Conservation (phyloP, 805 yeast genomes). For the Metschnikowia kofuensis region DNA sequence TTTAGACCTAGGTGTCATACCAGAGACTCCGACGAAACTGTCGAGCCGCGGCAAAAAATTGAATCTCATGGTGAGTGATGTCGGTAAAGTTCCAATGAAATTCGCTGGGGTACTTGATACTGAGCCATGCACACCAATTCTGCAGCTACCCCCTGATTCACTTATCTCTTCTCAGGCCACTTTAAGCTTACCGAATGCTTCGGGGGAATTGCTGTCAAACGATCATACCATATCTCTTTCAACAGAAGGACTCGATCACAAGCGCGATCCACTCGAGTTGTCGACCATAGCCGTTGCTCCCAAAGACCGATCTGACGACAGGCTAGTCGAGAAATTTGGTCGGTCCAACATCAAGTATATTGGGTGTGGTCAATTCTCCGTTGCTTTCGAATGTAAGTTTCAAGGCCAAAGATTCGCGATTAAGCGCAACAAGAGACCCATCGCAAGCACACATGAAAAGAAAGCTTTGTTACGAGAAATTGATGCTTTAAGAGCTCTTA, state of each 20-base stretch:
- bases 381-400: constrained; percentile 78
- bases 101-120: constrained; percentile 1
- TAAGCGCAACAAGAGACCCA: constrained; percentile 73
- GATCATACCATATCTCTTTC: constrained; percentile 13
- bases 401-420: constrained; percentile 76
- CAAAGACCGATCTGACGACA: constrained; percentile 35
- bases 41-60: constrained; percentile 13
- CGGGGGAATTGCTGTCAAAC: constrained; percentile 6
- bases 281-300: background rate
- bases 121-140: constrained; percentile 20
- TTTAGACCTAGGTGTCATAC: constrained; percentile 18
- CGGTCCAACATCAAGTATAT: constrained; percentile 57
- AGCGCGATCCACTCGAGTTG: constrained; percentile 2
- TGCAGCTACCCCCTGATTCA: constrained; percentile 20
- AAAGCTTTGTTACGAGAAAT: constrained; percentile 71
- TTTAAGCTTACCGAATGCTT: constrained; percentile 11
- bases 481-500: constrained; percentile 53
- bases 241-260: constrained; percentile 1
- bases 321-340: constrained; percentile 50
- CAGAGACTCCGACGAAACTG: constrained; percentile 40
- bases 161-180: constrained; percentile 23
- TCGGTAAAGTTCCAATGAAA: constrained; percentile 1
- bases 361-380: constrained; percentile 87
- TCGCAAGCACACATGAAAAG: constrained; percentile 50
- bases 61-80: constrained; percentile 5